A percentile compares a stretch with the other conserved stretches of the same genome.
Conservation (phyloP, 306 rosid genomes). For the Mucuna pruriens region DNA sequence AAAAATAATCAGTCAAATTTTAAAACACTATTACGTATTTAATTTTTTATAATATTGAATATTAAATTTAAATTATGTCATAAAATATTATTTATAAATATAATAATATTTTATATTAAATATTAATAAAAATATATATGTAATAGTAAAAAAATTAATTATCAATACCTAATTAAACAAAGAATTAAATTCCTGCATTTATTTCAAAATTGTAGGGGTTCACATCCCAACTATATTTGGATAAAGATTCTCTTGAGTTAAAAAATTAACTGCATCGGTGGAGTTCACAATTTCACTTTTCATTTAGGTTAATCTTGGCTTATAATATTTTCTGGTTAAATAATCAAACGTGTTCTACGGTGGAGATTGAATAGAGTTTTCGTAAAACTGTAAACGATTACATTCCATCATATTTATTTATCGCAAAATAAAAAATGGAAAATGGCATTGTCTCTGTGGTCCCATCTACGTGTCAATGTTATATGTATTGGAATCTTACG, state of each 20-base stretch:
- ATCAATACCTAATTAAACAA: no score
- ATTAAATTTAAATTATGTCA: no score
- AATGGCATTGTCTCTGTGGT: neutral
- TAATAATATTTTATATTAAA: no score
- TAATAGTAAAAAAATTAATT: no score
- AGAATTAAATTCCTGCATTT: no score
- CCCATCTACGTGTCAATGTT: slow-evolving; percentile 41
- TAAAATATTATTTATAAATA: no score
- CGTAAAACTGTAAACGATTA: neutral
- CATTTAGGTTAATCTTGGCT: neutral
- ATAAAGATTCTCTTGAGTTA: neutral
- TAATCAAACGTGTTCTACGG: neutral
- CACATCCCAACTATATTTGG: neutral
- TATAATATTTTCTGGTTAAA: neutral
- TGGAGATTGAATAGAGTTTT: neutral
- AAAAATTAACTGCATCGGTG: neutral
- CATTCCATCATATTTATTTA: neutral
- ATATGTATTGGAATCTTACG: neutral
- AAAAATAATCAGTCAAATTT: no score
- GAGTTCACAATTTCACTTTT: neutral
- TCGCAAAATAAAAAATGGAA: neutral
- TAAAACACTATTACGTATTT: no score
- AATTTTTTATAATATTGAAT: no score
- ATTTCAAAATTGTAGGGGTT: neutral
- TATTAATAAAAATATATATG: no score